phyloP scores from a whole-genome alignment of 441 rosid genomes.

The Pelargonium fulgidum region DNA sequence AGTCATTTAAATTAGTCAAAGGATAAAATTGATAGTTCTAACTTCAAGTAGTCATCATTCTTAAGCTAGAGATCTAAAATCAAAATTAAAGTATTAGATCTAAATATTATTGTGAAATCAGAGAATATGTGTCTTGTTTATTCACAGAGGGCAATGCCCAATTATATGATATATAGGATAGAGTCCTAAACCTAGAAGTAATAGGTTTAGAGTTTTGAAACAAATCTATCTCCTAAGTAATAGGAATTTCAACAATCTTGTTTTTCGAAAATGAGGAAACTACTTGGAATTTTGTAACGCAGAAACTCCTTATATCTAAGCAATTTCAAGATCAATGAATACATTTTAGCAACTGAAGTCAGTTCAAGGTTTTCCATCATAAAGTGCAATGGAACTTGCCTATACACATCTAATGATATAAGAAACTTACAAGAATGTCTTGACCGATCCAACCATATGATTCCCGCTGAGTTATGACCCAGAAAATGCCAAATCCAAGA shows the following conservation, averaged over 20 bases:
- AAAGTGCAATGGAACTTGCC: background rate
- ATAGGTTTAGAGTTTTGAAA: too few relatives aligned
- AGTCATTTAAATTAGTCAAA: too few relatives aligned
- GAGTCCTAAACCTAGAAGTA: too few relatives aligned
- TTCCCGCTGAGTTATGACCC: conserved; percentile 60
- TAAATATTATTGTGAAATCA: too few relatives aligned
- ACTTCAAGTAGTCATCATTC: too few relatives aligned
- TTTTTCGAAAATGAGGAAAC: background rate
- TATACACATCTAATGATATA: conserved; percentile 5
- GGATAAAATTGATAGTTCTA: too few relatives aligned
- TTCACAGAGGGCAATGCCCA: too few relatives aligned
- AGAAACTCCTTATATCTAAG: background rate
- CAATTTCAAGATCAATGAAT: background rate
- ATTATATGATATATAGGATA: too few relatives aligned
- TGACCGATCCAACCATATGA: conserved; percentile 93
- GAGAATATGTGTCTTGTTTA: too few relatives aligned
- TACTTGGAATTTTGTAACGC: background rate
- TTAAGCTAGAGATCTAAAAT: too few relatives aligned
- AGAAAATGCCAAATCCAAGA: conserved; percentile 51
- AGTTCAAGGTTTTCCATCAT: background rate
- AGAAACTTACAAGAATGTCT: conserved; percentile 78
- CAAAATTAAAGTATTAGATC: too few relatives aligned
- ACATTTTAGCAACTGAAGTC: background rate
- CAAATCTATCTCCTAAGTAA: too few relatives aligned
- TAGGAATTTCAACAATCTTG: background rate